Evolutionary conservation across 2,329 filamentous ascomycete species (phyloP), one percentile per base, ranked within the genome.

Genomic region (Tricladium varicosporioides): DNA sequence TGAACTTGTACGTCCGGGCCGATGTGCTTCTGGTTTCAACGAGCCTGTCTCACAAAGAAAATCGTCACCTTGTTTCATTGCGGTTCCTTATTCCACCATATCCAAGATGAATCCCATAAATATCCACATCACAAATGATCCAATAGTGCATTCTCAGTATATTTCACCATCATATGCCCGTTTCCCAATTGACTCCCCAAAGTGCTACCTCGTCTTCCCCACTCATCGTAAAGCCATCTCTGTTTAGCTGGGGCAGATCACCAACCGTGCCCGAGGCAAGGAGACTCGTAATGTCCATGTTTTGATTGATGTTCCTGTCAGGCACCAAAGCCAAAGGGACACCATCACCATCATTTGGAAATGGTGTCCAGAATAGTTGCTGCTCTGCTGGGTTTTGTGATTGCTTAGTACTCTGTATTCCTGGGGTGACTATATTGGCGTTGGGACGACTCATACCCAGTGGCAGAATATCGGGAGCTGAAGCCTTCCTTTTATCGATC

Each of bases 341-440:
- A 7, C 58, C 58, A 27, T 64, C 60, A 5, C 44, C 33, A 8
- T 16, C 16, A 10, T 53, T 51, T 1, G 60, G 58, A 36, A 63
- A 64, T 5, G 62, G 62, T 10, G 58, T 63, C 58, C 60, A 64
- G 43, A 57, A 61, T 2, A 56, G 31, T 11, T 59, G 46, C 9
- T 56, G 46, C 13, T 27, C 19, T 10, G 36, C 36, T 2, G 10
- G 36, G 36, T 13, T 40, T 40, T 40, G 36, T 11, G 36, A 13
- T 10, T 40, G 36, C 11, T 4, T 13, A 40, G 36, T 13, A n/a
- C 36, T n/a, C 2, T 13, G 36, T 11, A 40, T 40, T 7, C 22
- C 7, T 40, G n/a, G 36, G 11, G 11, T 40, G 36, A 13, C 11
- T 11, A 2, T 4, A 40, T 40, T 40, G 36, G 36, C 11, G 10